Percentiles rank a stretch among this genome's conserved stretches.
phyloP scores from a whole-genome alignment of 2,329 filamentous ascomycete species.

The Hymenotorrendiella dingleyae region DNA sequence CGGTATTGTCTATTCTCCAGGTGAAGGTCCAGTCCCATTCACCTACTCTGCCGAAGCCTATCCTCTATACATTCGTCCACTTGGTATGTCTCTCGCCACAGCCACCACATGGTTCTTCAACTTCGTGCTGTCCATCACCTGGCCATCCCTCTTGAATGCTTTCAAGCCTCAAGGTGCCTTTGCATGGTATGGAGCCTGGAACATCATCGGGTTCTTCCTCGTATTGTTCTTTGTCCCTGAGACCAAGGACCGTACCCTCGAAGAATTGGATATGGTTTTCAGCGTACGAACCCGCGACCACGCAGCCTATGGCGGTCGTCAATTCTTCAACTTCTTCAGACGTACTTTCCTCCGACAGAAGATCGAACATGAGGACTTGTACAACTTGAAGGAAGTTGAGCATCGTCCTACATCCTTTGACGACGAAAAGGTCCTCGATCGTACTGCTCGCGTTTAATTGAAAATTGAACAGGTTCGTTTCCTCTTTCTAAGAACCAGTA shows the following conservation, averaged over 20 bases:
- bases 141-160: slow-evolving; percentile 13
- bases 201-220: slow-evolving; percentile 24
- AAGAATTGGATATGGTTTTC: slow-evolving; percentile 8
- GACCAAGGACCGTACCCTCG: slow-evolving; percentile 5
- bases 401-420: slow-evolving; percentile 7
- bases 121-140: slow-evolving; percentile 51
- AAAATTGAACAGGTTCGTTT: background rate
- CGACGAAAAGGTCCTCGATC: slow-evolving; percentile 6
- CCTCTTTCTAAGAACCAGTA: no score
- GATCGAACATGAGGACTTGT: slow-evolving; percentile 11
- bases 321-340: slow-evolving; percentile 15
- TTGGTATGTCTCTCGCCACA: slow-evolving; percentile 56
- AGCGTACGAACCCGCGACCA: slow-evolving; percentile 5
- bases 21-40: slow-evolving; percentile 8
- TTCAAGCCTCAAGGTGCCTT: slow-evolving; percentile 38
- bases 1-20: slow-evolving; percentile 41
- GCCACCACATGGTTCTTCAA: slow-evolving; percentile 54
- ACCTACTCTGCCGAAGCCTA: slow-evolving; percentile 9
- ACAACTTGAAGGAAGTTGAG: slow-evolving; percentile 1
- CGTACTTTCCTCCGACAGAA: slow-evolving; percentile 11
- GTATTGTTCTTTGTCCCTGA: slow-evolving; percentile 9
- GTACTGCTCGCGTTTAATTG: slow-evolving; percentile 8
- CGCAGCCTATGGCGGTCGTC: slow-evolving; percentile 23
- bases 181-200: slow-evolving; percentile 46
- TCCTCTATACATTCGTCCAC: slow-evolving; percentile 36